These are phyloP conservation scores for Sungouiella thailandica DNA, from an alignment of 805 yeast species.

Conservation along the genomic window DNA sequence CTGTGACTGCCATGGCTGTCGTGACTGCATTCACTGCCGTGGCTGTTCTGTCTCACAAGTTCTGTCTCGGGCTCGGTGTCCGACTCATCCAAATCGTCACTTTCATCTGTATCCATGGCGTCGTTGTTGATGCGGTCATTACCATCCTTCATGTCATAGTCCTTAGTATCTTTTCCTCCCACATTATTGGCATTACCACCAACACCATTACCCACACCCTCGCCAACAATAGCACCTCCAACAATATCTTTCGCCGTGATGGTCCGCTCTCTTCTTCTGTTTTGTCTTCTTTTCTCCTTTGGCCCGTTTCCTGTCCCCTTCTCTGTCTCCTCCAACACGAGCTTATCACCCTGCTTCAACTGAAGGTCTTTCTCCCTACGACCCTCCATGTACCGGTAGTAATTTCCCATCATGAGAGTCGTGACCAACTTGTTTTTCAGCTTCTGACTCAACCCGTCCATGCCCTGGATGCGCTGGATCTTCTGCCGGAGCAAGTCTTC, in stretches of 20 bases:
- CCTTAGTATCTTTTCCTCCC: too few relatives aligned
- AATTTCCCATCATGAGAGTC: conserved; percentile 64
- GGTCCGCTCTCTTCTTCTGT: too few relatives aligned
- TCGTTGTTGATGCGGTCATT: conserved; percentile 4
- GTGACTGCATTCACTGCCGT: background rate
- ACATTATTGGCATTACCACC: too few relatives aligned
- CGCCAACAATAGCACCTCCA: too few relatives aligned
- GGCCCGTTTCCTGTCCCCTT: too few relatives aligned
- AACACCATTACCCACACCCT: too few relatives aligned
- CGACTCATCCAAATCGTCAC: background rate
- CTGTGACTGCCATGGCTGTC: conserved; percentile 2
- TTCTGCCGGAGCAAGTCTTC: conserved; percentile 41
- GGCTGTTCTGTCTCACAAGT: background rate
- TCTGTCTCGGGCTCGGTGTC: conserved; percentile 3
- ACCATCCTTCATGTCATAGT: conserved; percentile 20
- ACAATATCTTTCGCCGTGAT: too few relatives aligned
- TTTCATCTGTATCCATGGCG: background rate
- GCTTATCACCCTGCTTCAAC: background rate
- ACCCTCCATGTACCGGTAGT: conserved; percentile 43
- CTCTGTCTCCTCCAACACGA: background rate
- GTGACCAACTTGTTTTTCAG: conserved; percentile 52
- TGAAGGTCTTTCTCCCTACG: conserved; percentile 9
- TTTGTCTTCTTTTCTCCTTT: conserved; percentile 15
- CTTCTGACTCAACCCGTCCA: conserved; percentile 32
- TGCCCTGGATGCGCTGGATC: conserved; percentile 43